Conservation (phyloP, 352 stramenopile genomes). For the Phytophthora quininea region DNA sequence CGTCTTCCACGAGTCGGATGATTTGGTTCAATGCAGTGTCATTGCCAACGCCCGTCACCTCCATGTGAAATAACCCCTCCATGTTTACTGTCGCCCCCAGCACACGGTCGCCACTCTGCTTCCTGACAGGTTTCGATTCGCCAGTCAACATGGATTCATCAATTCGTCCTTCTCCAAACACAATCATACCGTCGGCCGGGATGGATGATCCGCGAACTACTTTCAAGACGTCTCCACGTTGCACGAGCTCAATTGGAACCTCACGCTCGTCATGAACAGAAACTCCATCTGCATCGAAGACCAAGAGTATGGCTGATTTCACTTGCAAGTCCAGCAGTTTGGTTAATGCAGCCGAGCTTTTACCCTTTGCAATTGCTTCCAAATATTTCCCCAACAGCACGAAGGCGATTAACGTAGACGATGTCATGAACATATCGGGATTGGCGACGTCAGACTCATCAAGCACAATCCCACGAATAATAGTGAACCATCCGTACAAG, state of each 20-base stretch:
- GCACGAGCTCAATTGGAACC: slow-evolving; percentile 85
- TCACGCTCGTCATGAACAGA: slow-evolving; percentile 64
- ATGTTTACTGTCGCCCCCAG: slow-evolving; percentile 91
- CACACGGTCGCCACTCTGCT: slow-evolving; percentile 80
- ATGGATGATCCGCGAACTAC: slow-evolving; percentile 91
- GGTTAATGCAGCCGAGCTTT: slow-evolving; percentile 93
- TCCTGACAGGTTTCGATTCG: slow-evolving; percentile 93
- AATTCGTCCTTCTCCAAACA: slow-evolving; percentile 88
- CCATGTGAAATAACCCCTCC: slow-evolving; percentile 90
- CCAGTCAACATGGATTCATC: slow-evolving; percentile 96
- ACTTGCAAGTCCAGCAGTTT: slow-evolving; percentile 95
- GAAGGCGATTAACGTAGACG: slow-evolving; percentile 96
- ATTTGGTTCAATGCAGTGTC: slow-evolving; percentile 96
- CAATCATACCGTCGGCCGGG: slow-evolving; percentile 91
- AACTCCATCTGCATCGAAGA: slow-evolving; percentile 53
- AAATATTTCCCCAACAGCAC: slow-evolving; percentile 98
- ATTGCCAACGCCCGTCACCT: slow-evolving; percentile 89
- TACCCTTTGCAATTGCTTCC: slow-evolving; percentile 90
- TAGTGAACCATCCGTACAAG: slow-evolving; percentile 91
- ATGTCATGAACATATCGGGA: slow-evolving; percentile 97
- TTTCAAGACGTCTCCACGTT: slow-evolving; percentile 92
- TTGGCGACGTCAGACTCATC: slow-evolving; percentile 57
- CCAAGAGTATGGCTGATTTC: slow-evolving; percentile 91
- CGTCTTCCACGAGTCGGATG: slow-evolving; percentile 97
- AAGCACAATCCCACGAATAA: slow-evolving; percentile 68